A percentile compares a stretch with the other conserved stretches of the same genome.
These are phyloP conservation scores for Colletotrichum eremochloae DNA, from an alignment of 2,329 filamentous ascomycete species.

Conservation along the genomic window DNA sequence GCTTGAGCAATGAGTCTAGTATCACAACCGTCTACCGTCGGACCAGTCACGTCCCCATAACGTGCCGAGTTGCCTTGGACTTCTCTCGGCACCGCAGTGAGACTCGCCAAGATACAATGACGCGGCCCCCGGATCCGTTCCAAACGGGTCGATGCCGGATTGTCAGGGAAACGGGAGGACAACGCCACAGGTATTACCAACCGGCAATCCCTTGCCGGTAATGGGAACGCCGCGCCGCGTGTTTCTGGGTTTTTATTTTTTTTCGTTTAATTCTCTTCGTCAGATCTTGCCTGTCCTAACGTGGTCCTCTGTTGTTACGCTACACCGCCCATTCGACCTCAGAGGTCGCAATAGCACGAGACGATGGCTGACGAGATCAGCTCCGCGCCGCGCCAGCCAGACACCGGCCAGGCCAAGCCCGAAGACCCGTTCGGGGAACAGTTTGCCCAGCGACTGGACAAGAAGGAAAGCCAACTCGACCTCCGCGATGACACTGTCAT, in stretches of 20 bases:
- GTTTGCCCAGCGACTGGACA: not conserved
- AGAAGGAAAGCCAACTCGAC: conserved; percentile 25
- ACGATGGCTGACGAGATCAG: conserved; percentile 66
- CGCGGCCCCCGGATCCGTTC: conserved; percentile 29
- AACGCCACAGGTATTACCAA: conserved; percentile 2
- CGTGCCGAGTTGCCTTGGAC: conserved; percentile 33
- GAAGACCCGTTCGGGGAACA: not conserved
- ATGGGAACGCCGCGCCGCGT: not conserved
- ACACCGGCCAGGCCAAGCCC: conserved; percentile 57
- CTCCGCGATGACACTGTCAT: conserved; percentile 32
- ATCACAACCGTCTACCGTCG: conserved; percentile 13
- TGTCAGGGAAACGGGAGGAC: not conserved
- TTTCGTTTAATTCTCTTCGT: not conserved
- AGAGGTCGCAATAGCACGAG: conserved; percentile 1
- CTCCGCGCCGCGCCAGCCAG: conserved; percentile 60
- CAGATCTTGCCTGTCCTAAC: conserved; percentile 17
- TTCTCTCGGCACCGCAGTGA: conserved; percentile 34
- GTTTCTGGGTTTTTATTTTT: not conserved
- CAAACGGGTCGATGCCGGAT: not conserved
- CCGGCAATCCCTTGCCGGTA: not conserved
- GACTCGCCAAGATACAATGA: conserved; percentile 39
- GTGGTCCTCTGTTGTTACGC: conserved; percentile 1
- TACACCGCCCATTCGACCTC: not conserved
- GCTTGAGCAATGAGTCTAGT: conserved; percentile 25
- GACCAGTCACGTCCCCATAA: conserved; percentile 19